Conservation (phyloP, 2,329 filamentous ascomycete genomes). For the Epichloe elymi region DNA sequence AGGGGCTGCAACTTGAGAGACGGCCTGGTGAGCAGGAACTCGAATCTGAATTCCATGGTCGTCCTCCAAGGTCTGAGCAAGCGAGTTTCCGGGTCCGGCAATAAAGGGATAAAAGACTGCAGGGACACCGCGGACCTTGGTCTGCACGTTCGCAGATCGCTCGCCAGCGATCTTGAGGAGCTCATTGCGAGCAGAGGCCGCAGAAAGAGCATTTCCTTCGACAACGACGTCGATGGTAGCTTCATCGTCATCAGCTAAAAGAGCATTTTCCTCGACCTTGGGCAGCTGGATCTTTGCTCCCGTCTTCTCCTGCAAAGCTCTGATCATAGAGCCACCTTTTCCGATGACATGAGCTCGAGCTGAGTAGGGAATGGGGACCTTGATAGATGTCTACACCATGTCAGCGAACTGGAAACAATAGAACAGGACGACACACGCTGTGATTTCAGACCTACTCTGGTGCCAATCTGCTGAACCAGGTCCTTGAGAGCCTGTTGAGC, state of each 20-base stretch:
- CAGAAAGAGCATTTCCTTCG: conserved; percentile 82
- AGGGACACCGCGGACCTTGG: conserved; percentile 72
- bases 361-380: conserved; percentile 70
- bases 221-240: conserved; percentile 73
- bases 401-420: neutral
- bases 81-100: conserved; percentile 60
- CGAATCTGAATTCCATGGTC: conserved; percentile 67
- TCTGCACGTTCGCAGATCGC: conserved; percentile 66
- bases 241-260: conserved; percentile 61
- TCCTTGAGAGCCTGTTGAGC: conserved; percentile 84
- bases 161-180: conserved; percentile 83
- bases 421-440: neutral
- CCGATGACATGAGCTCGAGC: conserved; percentile 86
- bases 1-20: conserved; percentile 56
- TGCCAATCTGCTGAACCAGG: conserved; percentile 74
- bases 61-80: conserved; percentile 59
- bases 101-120: conserved; percentile 94
- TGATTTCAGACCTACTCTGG: conserved; percentile 50
- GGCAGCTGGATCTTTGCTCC: conserved; percentile 86
- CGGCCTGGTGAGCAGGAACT: conserved; percentile 70
- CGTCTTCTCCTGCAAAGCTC: conserved; percentile 76
- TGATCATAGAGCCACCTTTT: conserved; percentile 78
- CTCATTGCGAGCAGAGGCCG: conserved; percentile 68
- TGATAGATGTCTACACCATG: conserved; percentile 37
- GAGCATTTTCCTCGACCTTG: conserved; percentile 52